These are phyloP conservation scores for Tetrapisispora namnaoensis DNA, from an alignment of 805 yeast genomes.

Conservation along the genomic window DNA sequence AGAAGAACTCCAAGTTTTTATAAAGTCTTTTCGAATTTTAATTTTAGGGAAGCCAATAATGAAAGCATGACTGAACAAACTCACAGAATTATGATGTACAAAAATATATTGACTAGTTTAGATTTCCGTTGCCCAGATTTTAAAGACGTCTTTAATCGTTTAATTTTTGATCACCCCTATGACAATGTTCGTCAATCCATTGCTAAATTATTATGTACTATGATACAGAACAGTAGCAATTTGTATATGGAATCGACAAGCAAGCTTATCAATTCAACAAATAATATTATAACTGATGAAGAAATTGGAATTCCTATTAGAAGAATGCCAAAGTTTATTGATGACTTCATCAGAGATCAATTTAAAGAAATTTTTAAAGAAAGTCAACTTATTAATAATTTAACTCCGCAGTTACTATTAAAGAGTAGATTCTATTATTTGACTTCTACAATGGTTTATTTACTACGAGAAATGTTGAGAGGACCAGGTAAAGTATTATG, in stretches of 20 bases:
- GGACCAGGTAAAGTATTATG: conserved; percentile 46
- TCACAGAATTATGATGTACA: conserved; percentile 43
- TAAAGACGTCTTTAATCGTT: conserved; percentile 33
- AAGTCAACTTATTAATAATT: conserved; percentile 25
- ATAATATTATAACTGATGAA: conserved; percentile 7
- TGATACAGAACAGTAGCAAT: conserved; percentile 20
- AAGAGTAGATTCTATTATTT: conserved; percentile 53
- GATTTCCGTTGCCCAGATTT: conserved; percentile 48
- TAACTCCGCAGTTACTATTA: conserved; percentile 46
- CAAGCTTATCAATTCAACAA: background rate
- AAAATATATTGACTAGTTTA: conserved; percentile 39
- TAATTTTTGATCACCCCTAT: conserved; percentile 53
- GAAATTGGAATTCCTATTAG: conserved; percentile 31
- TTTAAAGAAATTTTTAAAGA: conserved; percentile 38
- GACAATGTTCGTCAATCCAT: conserved; percentile 61
- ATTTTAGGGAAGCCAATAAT: conserved; percentile 36
- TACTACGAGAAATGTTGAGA: conserved; percentile 45
- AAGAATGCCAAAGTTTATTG: conserved; percentile 26
- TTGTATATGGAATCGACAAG: conserved; percentile 10
- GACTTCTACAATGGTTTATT: conserved; percentile 53
- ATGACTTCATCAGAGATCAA: conserved; percentile 31
- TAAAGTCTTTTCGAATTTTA: conserved; percentile 37
- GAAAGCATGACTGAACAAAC: conserved; percentile 59
- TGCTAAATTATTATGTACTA: conserved; percentile 43
- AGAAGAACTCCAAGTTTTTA: conserved; percentile 54